These are phyloP conservation scores for Gypsophila paniculata DNA, from an alignment of 179 eudicot species.

Conservation along the genomic window DNA sequence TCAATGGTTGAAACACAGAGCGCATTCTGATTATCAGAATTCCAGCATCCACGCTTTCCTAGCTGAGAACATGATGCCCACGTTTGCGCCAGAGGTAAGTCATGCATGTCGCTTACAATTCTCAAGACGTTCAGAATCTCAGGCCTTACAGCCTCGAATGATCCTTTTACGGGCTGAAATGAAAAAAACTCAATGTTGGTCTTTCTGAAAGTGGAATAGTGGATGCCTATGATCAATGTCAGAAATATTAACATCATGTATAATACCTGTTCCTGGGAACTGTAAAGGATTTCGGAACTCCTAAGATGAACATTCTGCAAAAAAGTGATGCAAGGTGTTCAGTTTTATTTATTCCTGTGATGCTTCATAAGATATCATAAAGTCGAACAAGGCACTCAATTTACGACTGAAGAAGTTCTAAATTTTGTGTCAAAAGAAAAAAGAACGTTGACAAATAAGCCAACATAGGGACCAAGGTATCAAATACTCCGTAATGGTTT, in stretches of 20 bases:
- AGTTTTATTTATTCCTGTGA: neutral
- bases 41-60: slow-evolving; percentile 46
- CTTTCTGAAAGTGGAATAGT: neutral
- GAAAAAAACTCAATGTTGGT: neutral
- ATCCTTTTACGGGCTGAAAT: slow-evolving; percentile 41
- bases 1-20: slow-evolving; percentile 53
- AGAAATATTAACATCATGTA: slow-evolving; percentile 4
- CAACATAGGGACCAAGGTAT: too few species aligned
- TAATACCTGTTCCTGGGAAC: slow-evolving; percentile 53
- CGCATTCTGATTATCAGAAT: slow-evolving; percentile 31
- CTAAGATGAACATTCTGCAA: slow-evolving; percentile 63
- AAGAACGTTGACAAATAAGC: neutral
- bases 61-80: slow-evolving; percentile 68
- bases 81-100: slow-evolving; percentile 69
- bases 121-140: slow-evolving; percentile 46
- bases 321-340: slow-evolving; percentile 1
- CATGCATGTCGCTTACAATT: slow-evolving; percentile 45
- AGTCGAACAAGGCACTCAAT: neutral
- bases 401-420: neutral
- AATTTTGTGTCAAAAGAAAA: neutral
- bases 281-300: slow-evolving; percentile 52
- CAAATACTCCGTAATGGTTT: too few species aligned
- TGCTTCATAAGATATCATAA: neutral
- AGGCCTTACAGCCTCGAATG: slow-evolving; percentile 33
- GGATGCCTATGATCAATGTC: neutral